Evolutionary conservation across 306 rosid genomes (phyloP).

Genomic region (Myrica gale): DNA sequence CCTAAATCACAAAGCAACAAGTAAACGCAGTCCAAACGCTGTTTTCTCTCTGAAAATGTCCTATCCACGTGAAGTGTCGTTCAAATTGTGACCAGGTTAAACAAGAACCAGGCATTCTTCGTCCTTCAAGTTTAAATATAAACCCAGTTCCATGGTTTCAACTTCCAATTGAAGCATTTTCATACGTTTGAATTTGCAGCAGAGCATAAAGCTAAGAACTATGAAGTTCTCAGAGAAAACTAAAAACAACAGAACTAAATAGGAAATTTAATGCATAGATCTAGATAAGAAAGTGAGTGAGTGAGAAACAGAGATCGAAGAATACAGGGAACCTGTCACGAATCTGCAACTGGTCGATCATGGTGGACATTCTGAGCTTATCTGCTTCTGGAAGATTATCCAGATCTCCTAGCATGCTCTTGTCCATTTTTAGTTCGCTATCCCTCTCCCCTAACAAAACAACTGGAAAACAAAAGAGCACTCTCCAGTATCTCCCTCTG

Average conservation of each 20-base stretch:
- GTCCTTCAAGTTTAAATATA: background rate
- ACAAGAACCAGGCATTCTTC: no score
- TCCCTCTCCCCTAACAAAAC: background rate
- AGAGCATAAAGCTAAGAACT: background rate
- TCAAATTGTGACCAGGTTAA: no score
- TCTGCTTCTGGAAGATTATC: slow-evolving; percentile 61
- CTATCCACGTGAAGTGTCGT: no score
- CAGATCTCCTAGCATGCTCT: slow-evolving; percentile 71
- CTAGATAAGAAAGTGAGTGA: background rate
- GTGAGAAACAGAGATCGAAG: background rate
- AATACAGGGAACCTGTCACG: slow-evolving; percentile 53
- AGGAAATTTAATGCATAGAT: background rate
- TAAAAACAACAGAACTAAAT: background rate
- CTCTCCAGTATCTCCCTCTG: no score
- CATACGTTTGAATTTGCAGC: background rate
- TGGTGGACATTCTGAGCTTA: slow-evolving; percentile 56
- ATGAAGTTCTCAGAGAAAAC: background rate
- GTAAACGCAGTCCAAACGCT: no score
- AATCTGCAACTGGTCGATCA: slow-evolving; percentile 83
- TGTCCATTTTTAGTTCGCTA: slow-evolving; percentile 45
- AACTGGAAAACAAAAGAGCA: background rate
- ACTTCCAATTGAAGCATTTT: background rate
- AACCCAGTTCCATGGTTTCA: background rate
- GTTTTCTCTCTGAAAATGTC: no score
- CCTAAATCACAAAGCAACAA: background rate